Conservation (phyloP, 495 filamentous ascomycete species). For the Penicillium soppii region DNA sequence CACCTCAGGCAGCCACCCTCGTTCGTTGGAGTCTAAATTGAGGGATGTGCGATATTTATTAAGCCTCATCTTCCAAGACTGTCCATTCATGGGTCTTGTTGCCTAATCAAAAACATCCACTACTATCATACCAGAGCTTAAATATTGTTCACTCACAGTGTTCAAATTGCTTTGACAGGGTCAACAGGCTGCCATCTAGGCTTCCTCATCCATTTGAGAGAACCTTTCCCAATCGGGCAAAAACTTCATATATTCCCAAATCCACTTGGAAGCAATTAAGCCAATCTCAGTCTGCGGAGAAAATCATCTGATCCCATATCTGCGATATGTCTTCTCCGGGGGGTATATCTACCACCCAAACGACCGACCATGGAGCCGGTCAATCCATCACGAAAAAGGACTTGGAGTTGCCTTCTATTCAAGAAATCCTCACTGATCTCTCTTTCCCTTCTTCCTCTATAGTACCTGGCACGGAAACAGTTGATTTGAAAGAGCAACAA, state of each 20-base stretch:
- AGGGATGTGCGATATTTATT: background rate
- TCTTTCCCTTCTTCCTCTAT: constrained; percentile 17
- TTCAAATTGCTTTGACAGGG: background rate
- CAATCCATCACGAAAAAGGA: background rate
- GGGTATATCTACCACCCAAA: constrained; percentile 15
- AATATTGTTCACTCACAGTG: background rate
- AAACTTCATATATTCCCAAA: background rate
- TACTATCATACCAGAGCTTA: background rate
- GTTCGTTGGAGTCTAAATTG: constrained; percentile 1
- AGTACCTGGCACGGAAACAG: constrained; percentile 9
- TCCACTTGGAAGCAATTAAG: background rate
- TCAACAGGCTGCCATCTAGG: constrained; percentile 11
- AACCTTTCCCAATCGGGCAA: background rate
- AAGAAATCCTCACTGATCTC: constrained; percentile 25
- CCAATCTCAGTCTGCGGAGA: background rate
- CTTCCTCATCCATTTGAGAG: background rate
- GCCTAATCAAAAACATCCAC: background rate
- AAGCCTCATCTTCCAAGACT: background rate
- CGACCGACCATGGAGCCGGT: constrained; percentile 5
- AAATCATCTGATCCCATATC: background rate
- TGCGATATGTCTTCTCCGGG: constrained; percentile 18
- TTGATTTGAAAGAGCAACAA: constrained; percentile 22
- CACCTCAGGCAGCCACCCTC: constrained; percentile 22
- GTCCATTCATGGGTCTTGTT: background rate
- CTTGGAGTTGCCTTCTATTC: constrained; percentile 28